Evolutionary conservation across 225 moss, liverwort and hornwort genomes (phyloP).

Genomic region (Rhytidiadelphus loreus): DNA sequence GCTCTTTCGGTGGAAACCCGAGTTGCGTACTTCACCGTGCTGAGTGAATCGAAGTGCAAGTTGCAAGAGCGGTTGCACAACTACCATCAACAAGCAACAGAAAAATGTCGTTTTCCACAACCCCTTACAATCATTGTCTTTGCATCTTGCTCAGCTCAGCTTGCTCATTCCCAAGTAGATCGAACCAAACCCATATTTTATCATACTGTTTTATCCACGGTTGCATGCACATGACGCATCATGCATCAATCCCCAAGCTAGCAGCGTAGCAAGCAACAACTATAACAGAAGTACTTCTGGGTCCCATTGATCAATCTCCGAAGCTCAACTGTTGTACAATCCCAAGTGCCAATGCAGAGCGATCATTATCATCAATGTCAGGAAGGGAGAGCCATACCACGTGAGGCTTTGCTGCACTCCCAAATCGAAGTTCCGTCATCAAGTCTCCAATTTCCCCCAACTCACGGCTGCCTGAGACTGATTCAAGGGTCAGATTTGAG

Average conservation of each 20-base stretch:
- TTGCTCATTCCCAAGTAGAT: neutral
- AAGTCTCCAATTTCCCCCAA: neutral
- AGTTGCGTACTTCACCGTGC: neutral
- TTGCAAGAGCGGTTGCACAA: conserved; percentile 5
- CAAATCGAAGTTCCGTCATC: conserved; percentile 3
- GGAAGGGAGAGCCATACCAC: neutral
- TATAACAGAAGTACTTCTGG: conserved; percentile 1
- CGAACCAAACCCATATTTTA: neutral
- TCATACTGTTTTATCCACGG: neutral
- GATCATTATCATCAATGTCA: neutral
- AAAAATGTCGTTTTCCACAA: conserved; percentile 2
- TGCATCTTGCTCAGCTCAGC: neutral
- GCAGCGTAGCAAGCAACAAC: neutral
- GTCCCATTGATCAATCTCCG: neutral
- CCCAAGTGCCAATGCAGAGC: neutral
- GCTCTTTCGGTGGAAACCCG: neutral
- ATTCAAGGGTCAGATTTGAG: neutral
- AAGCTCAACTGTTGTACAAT: neutral
- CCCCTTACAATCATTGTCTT: conserved; percentile 11
- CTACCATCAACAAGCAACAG: conserved; percentile 11
- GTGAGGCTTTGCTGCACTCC: conserved; percentile 12
- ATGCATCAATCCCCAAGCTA: neutral
- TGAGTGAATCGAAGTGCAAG: conserved; percentile 9
- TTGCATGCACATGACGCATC: neutral
- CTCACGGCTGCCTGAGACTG: neutral